Conservation (phyloP, 768 basidiomycete species). For the Lentinula edodes region DNA sequence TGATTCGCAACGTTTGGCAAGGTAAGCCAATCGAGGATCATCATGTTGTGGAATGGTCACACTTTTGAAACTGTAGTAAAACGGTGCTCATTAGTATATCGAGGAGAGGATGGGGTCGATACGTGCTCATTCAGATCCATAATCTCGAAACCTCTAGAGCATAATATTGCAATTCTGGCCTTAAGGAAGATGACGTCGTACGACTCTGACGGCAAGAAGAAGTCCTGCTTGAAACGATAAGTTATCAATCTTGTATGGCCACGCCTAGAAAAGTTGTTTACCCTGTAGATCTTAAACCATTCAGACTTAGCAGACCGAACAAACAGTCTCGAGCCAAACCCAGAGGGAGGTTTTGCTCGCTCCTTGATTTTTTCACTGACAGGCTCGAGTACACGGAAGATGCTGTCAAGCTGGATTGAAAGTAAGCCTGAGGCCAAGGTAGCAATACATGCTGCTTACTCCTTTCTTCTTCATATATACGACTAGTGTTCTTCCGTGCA, state of each 20-base stretch:
- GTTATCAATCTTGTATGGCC: not conserved
- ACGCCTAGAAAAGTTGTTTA: not conserved
- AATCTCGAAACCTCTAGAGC: slow-evolving; percentile 93
- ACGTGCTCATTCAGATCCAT: slow-evolving; percentile 94
- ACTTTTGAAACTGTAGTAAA: slow-evolving; percentile 62
- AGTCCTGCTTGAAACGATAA: slow-evolving; percentile 30
- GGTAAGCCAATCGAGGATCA: slow-evolving; percentile 51
- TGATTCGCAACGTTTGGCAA: slow-evolving; percentile 77
- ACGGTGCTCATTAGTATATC: slow-evolving; percentile 28
- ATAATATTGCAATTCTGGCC: slow-evolving; percentile 88
- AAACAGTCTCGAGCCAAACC: slow-evolving; percentile 68
- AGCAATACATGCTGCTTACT: slow-evolving; percentile 56
- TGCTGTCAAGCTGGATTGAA: slow-evolving; percentile 70
- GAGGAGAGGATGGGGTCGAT: slow-evolving; percentile 35
- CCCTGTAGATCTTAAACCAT: slow-evolving; percentile 93
- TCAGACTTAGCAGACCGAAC: slow-evolving; percentile 80
- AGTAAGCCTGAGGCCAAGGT: slow-evolving; percentile 62
- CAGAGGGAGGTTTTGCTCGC: slow-evolving; percentile 62
- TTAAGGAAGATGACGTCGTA: slow-evolving; percentile 91
- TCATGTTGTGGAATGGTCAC: slow-evolving; percentile 86
- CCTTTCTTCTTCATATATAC: slow-evolving; percentile 79
- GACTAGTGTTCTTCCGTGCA: slow-evolving; percentile 78
- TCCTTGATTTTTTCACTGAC: slow-evolving; percentile 86
- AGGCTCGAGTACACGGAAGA: slow-evolving; percentile 95
- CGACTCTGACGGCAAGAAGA: slow-evolving; percentile 89